These are phyloP conservation scores for Solanum chmielewskii DNA, from an alignment of 257 asterid genomes.

Conservation along the genomic window DNA sequence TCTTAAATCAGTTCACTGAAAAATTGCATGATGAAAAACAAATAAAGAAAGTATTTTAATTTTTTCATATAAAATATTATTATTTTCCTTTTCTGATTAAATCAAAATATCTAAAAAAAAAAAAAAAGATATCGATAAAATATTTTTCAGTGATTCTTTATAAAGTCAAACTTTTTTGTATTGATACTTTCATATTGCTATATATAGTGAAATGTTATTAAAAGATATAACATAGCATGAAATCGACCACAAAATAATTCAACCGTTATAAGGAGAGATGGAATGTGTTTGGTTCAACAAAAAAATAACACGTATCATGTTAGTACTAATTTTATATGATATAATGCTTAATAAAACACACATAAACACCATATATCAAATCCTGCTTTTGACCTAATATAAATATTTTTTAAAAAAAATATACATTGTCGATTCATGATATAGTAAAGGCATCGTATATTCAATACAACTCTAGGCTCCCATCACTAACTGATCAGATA, in stretches of 20 bases:
- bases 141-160: background rate
- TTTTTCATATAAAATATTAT: no score
- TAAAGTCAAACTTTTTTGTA: background rate
- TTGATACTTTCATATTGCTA: background rate
- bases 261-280: background rate
- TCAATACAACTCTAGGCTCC: background rate
- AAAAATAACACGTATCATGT: background rate
- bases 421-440: background rate
- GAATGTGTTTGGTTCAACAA: background rate
- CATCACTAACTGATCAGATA: background rate
- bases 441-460: background rate
- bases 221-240: background rate
- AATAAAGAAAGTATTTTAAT: background rate
- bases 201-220: background rate
- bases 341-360: background rate
- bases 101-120: background rate
- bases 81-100: no score
- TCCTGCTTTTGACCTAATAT: background rate
- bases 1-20: background rate
- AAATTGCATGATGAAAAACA: background rate
- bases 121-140: accelerated
- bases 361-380: background rate
- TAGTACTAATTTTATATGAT: background rate
- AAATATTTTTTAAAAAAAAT: background rate
- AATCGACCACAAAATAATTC: background rate